Evolutionary conservation across 306 rosid genomes (phyloP).

Genomic region (Castanea sativa): DNA sequence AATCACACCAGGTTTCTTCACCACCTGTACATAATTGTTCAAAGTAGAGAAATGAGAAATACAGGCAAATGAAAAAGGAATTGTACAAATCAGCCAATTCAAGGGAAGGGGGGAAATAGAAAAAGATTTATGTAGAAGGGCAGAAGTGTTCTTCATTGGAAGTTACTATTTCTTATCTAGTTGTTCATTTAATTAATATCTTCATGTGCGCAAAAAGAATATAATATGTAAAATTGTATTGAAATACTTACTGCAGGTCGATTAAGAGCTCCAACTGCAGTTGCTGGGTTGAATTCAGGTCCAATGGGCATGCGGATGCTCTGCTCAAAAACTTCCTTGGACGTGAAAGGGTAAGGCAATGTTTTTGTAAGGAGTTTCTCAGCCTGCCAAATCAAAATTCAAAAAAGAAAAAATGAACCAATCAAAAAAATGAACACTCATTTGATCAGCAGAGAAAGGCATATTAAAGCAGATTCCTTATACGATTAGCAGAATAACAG

Average conservation of each 20-base stretch:
- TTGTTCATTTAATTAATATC: not conserved
- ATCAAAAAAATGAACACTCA: not conserved
- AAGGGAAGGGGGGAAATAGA: not conserved
- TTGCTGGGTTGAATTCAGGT: slow-evolving; percentile 92
- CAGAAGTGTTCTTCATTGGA: not conserved
- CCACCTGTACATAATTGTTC: slow-evolving; percentile 51
- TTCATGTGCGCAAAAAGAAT: not conserved
- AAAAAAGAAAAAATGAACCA: not conserved
- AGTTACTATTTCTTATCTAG: not conserved
- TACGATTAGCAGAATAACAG: not conserved
- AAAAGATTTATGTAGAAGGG: not conserved
- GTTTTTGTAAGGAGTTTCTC: slow-evolving; percentile 75
- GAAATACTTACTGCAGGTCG: slow-evolving; percentile 80
- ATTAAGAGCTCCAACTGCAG: slow-evolving; percentile 58
- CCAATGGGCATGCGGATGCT: slow-evolving; percentile 87
- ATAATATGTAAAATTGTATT: slow-evolving; percentile 1
- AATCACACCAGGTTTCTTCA: slow-evolving; percentile 76
- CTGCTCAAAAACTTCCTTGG: slow-evolving; percentile 74
- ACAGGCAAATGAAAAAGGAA: not conserved
- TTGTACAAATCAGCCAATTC: not conserved
- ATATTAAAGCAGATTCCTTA: not conserved
- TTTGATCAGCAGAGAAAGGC: not conserved
- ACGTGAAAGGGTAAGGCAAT: slow-evolving; percentile 78
- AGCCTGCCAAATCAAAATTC: slow-evolving; percentile 56
- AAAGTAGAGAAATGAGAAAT: not conserved